Conservation (phyloP, 805 yeast genomes). For the Barnettozyma vustinii region DNA sequence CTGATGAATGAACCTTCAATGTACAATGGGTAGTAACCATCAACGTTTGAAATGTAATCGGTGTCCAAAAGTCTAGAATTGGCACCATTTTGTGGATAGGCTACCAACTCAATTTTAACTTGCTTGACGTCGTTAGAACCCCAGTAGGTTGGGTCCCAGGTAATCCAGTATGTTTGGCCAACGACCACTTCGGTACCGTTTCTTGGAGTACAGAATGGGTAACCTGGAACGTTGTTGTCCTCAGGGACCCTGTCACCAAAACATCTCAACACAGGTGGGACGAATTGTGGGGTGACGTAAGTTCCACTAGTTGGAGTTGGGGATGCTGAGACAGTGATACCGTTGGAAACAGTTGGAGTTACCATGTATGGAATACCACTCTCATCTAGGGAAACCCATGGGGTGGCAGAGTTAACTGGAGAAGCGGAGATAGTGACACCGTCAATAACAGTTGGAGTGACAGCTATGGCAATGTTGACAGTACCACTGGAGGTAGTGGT, state of each 20-base stretch:
- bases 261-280: slow-evolving; percentile 41
- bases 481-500: slow-evolving; percentile 28
- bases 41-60: slow-evolving; percentile 30
- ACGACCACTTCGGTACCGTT: slow-evolving; percentile 40
- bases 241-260: slow-evolving; percentile 37
- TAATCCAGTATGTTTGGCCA: slow-evolving; percentile 44
- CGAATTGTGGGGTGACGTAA: slow-evolving; percentile 33
- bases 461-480: slow-evolving; percentile 27
- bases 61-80: slow-evolving; percentile 31
- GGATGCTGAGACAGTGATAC: slow-evolving; percentile 33
- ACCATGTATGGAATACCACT: slow-evolving; percentile 39
- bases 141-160: slow-evolving; percentile 44
- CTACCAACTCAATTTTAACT: slow-evolving; percentile 29
- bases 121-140: slow-evolving; percentile 31
- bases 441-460: slow-evolving; percentile 50
- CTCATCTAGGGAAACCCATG: slow-evolving; percentile 39
- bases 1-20: slow-evolving; percentile 26
- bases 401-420: slow-evolving; percentile 34
- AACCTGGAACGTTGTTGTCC: slow-evolving; percentile 22
- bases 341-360: slow-evolving; percentile 35
- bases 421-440: slow-evolving; percentile 39
- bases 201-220: slow-evolving; percentile 37
- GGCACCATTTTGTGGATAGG: slow-evolving; percentile 32
- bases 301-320: slow-evolving; percentile 35
- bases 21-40: slow-evolving; percentile 36